A percentile compares a stretch with the other conserved stretches of the same genome.
Evolutionary conservation across 805 yeast genomes (phyloP).

Genomic region (Nakazawaea molendinolei): DNA sequence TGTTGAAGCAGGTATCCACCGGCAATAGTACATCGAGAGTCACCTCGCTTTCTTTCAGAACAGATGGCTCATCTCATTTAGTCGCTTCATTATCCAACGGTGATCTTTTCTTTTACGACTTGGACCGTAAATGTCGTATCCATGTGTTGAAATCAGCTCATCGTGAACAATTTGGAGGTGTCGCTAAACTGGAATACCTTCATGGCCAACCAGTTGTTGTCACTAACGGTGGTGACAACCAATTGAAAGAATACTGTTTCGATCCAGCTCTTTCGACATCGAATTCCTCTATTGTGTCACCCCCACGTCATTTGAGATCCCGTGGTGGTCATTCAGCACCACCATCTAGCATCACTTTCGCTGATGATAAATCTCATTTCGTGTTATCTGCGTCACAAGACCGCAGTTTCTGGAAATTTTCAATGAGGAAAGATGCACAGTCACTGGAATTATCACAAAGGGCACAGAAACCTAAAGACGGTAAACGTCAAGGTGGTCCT

Average conservation of each 20-base stretch:
- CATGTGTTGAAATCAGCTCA: constrained; percentile 74
- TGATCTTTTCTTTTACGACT: constrained; percentile 79
- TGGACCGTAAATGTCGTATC: constrained; percentile 63
- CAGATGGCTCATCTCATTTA: constrained; percentile 81
- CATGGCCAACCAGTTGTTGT: constrained; percentile 90
- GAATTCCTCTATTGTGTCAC: constrained; percentile 61
- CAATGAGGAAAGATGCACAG: constrained; percentile 93
- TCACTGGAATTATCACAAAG: constrained; percentile 89
- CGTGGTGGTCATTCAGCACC: constrained; percentile 98
- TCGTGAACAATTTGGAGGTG: constrained; percentile 68
- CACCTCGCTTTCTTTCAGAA: constrained; percentile 74
- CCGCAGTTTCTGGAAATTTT: constrained; percentile 82
- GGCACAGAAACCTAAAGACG: constrained; percentile 37
- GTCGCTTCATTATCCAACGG: constrained; percentile 78
- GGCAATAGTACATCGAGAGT: constrained; percentile 33
- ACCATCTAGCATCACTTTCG: constrained; percentile 68
- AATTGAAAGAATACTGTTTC: constrained; percentile 82
- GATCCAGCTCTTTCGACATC: constrained; percentile 79
- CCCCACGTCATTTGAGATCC: constrained; percentile 87
- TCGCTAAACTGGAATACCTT: constrained; percentile 64
- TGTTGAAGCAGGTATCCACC: constrained; percentile 44
- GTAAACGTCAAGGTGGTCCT: constrained; percentile 49
- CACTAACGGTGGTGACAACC: constrained; percentile 88
- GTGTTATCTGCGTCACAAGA: constrained; percentile 84
- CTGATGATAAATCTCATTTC: constrained; percentile 74